Conservation (phyloP, 2,329 filamentous ascomycete species). For the Hymenoscyphus infarciens region DNA sequence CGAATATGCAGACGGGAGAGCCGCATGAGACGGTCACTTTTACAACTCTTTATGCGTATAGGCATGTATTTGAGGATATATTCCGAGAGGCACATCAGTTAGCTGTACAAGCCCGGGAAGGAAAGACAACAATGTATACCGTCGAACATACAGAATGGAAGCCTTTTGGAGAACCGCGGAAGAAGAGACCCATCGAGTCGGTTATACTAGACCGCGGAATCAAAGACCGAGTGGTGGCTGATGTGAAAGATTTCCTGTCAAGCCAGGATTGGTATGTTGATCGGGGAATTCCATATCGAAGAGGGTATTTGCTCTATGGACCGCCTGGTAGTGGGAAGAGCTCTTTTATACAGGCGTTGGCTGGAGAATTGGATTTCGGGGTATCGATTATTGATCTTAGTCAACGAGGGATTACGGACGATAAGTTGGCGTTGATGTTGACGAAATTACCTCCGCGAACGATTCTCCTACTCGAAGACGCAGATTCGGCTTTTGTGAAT, state of each 20-base stretch:
- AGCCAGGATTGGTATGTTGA: conserved; percentile 87
- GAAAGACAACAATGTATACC: conserved; percentile 90
- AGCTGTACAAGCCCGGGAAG: conserved; percentile 76
- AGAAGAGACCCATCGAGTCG: conserved; percentile 82
- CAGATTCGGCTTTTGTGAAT: conserved; percentile 47
- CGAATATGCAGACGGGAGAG: conserved; percentile 76
- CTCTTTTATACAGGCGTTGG: conserved; percentile 92
- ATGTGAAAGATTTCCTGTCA: conserved; percentile 49
- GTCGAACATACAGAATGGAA: conserved; percentile 82
- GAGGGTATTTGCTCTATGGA: conserved; percentile 76
- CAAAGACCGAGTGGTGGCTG: conserved; percentile 46
- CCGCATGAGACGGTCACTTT: conserved; percentile 93
- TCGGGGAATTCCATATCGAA: conserved; percentile 70
- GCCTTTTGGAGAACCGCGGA: conserved; percentile 75
- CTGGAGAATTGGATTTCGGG: conserved; percentile 58
- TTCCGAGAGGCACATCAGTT: conserved; percentile 83
- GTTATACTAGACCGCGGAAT: conserved; percentile 83
- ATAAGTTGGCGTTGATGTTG: conserved; percentile 48
- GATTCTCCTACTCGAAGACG: conserved; percentile 54
- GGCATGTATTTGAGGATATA: conserved; percentile 84
- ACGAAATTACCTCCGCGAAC: conserved; percentile 49
- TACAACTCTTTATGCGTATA: conserved; percentile 85
- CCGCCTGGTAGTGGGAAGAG: conserved; percentile 78
- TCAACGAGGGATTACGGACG: conserved; percentile 54
- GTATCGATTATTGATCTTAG: conserved; percentile 52